Evolutionary conservation across 139 green algal genomes (phyloP), one percentile per base, ranked within the genome.

Genomic region (Chlorella sorokiniana): DNA sequence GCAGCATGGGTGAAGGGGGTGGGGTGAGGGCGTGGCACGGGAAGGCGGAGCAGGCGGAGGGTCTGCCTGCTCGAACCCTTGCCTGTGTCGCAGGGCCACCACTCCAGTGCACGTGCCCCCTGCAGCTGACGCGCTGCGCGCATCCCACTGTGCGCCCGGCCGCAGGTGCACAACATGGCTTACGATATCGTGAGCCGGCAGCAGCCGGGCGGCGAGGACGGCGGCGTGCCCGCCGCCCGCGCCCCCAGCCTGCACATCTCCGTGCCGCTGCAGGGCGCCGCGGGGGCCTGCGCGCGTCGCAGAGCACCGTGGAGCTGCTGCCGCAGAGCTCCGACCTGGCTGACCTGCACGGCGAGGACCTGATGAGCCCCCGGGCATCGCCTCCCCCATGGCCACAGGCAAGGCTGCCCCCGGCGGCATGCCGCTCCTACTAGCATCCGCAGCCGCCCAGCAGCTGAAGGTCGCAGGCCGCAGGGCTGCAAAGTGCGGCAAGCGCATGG

Each of bases 131-230:
- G 0, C 8, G 3, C 33, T 1, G 27, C 25, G 4, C 8, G 22
- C 68, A 74, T 23, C 22, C 22, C 3, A 6, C 25, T 23, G 37
- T 27, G 8, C 5, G 18, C 68, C 68, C 0, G 23, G 18, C 68
- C 41, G 18, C 70, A 87, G 72, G 76, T 90, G 68, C 88, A 81
- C 65, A 41, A 44, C 1, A 80, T 91, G 85, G 86, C 88, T 4
- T 44, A 70, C 1, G 65, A 86, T 29, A 85, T 89, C 25, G 77
- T 45, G n/a, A 37, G 22, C n/a, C 9, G 33, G 20, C 73, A 86
- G 41, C 31, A 42, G 2, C 44, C 23, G 14, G 42, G 74, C 45
- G 62, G 41, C 18, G 31, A 52, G 22, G 56, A 80, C 37, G 33
- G 52, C 65, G 25, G 31, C 65, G 65, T 37, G 18, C 68, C 41